These are phyloP conservation scores for Penicillium chermesinum DNA, from an alignment of 495 filamentous ascomycete genomes.

Conservation along the genomic window DNA sequence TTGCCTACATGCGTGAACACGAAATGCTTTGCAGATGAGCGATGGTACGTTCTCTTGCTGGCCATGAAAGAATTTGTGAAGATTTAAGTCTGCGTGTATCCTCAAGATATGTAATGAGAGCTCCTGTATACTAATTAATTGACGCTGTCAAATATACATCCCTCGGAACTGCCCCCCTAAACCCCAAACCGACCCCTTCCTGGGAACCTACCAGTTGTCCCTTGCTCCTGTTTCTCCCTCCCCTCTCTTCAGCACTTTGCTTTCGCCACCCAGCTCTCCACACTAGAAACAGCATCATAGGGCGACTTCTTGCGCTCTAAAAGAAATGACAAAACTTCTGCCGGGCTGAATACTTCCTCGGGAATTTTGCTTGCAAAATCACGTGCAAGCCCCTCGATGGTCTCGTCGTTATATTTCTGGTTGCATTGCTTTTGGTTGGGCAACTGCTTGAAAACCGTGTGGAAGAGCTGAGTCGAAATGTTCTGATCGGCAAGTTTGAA, in stretches of 20 bases:
- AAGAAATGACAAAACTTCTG: constrained; percentile 16
- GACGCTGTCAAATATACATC: neutral
- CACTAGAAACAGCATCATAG: constrained; percentile 11
- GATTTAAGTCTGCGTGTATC: too few relatives aligned
- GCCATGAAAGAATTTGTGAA: too few relatives aligned
- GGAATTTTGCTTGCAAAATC: constrained; percentile 14
- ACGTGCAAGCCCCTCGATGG: constrained; percentile 4
- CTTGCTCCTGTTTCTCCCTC: neutral
- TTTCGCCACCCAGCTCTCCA: constrained; percentile 11
- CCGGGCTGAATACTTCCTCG: constrained; percentile 17
- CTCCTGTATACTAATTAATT: too few relatives aligned
- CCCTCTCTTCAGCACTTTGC: constrained; percentile 8
- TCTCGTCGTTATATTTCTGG: constrained; percentile 5
- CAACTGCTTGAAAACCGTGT: constrained; percentile 10
- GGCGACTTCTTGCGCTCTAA: constrained; percentile 11
- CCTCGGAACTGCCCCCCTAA: too few relatives aligned
- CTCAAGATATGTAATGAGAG: too few relatives aligned
- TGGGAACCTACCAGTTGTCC: neutral
- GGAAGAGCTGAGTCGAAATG: constrained; percentile 13
- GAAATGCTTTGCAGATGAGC: too few relatives aligned
- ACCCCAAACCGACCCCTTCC: neutral
- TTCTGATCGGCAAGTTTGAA: constrained; percentile 12
- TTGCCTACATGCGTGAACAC: too few relatives aligned
- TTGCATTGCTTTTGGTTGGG: constrained; percentile 4
- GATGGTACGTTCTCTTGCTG: too few relatives aligned